Evolutionary conservation across 768 basidiomycete species (phyloP).

Genomic region (Leccinum disarticulatum): DNA sequence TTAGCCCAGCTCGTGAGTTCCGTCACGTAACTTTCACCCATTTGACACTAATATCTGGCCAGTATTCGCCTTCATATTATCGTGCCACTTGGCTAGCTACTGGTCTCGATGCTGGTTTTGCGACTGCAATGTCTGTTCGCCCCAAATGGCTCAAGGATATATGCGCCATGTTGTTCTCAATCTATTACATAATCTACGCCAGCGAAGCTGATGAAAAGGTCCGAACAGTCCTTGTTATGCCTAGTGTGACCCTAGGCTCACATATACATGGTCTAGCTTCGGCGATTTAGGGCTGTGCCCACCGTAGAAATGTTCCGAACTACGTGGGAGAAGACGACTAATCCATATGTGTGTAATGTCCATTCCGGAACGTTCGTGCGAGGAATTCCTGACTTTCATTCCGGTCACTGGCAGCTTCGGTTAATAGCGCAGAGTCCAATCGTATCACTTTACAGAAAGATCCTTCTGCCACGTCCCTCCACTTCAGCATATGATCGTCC

Average conservation of each 20-base stretch:
- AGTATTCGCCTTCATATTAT: conserved; percentile 94
- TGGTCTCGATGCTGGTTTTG: conserved; percentile 96
- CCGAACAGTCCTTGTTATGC: conserved; percentile 15
- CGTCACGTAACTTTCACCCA: neutral
- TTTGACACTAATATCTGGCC: conserved; percentile 7
- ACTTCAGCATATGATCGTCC: conserved; percentile 78
- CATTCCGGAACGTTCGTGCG: conserved; percentile 23
- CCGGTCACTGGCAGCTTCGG: conserved; percentile 53
- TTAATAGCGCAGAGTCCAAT: conserved; percentile 52
- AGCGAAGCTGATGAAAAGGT: conserved; percentile 97
- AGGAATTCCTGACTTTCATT: conserved; percentile 12
- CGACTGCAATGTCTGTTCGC: conserved; percentile 89
- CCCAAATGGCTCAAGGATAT: conserved; percentile 91
- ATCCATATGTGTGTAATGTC: conserved; percentile 82
- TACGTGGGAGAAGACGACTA: conserved; percentile 96
- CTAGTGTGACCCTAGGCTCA: conserved; percentile 1
- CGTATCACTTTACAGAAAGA: conserved; percentile 65
- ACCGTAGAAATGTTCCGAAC: conserved; percentile 94
- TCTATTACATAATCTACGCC: conserved; percentile 87
- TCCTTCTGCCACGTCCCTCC: conserved; percentile 80
- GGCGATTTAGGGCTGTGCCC: conserved; percentile 87
- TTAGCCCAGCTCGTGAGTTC: conserved; percentile 76
- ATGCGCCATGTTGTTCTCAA: conserved; percentile 79
- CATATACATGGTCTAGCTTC: conserved; percentile 53
- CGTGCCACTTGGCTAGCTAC: conserved; percentile 94